A percentile compares a stretch with the other conserved stretches of the same genome.
Evolutionary conservation across 2,329 filamentous ascomycete genomes (phyloP).

Genomic region (Talaromyces islandicus): DNA sequence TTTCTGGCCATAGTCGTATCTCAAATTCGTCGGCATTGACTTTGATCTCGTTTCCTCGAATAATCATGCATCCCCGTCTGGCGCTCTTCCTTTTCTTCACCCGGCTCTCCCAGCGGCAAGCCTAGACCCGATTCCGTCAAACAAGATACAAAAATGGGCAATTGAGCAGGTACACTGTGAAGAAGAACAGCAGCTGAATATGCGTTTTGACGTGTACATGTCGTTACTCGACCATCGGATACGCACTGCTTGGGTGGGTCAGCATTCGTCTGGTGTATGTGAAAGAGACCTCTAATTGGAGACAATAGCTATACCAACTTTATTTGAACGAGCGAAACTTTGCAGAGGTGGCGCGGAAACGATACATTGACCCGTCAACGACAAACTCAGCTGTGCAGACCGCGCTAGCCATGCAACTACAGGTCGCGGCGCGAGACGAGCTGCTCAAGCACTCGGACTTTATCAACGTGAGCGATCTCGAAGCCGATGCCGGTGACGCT

Average conservation of each 20-base stretch:
- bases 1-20: conserved; percentile 58
- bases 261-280: background rate
- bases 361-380: conserved; percentile 65
- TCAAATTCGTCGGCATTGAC: conserved; percentile 67
- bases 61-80: conserved; percentile 88
- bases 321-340: conserved; percentile 70
- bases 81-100: conserved; percentile 81
- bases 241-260: conserved; percentile 74
- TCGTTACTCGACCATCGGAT: conserved; percentile 71
- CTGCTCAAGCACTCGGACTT: conserved; percentile 57
- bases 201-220: conserved; percentile 67
- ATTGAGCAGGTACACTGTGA: conserved; percentile 44
- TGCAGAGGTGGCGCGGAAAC: conserved; percentile 55
- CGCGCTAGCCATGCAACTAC: conserved; percentile 61
- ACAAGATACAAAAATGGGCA: conserved; percentile 64
- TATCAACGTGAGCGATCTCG: conserved; percentile 52
- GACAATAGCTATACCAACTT: conserved; percentile 62
- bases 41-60: conserved; percentile 67
- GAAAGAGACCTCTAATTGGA: conserved; percentile 1
- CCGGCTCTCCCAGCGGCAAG: conserved; percentile 44
- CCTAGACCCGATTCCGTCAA: conserved; percentile 51
- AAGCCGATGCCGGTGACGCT: conserved; percentile 56
- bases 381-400: conserved; percentile 57
- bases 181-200: conserved; percentile 46
- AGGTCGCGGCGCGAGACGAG: conserved; percentile 66